These are phyloP conservation scores for Paramecium pentaurelia DNA, from an alignment of 73 alveolate genomes.

Conservation along the genomic window DNA sequence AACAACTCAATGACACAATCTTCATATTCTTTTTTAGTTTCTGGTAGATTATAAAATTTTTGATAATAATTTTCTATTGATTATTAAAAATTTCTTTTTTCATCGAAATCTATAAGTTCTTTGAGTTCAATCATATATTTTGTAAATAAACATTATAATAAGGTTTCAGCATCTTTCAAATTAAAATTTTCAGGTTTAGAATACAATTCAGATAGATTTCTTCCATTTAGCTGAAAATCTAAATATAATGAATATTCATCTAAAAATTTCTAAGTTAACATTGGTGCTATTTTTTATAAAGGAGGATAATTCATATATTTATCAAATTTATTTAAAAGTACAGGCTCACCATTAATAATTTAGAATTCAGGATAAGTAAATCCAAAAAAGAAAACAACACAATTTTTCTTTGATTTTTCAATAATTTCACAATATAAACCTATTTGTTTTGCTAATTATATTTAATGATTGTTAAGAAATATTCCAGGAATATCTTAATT, in stretches of 20 bases:
- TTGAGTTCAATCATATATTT: background rate
- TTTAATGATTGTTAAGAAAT: background rate
- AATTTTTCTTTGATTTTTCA: background rate
- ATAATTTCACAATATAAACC: background rate
- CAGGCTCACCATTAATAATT: background rate
- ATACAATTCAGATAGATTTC: background rate
- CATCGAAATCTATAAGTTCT: background rate
- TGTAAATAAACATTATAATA: background rate
- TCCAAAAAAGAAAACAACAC: background rate
- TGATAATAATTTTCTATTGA: background rate
- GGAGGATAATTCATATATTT: background rate
- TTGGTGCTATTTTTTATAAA: background rate
- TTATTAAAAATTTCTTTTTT: background rate
- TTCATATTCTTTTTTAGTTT: background rate
- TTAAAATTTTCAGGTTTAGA: background rate
- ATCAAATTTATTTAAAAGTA: background rate
- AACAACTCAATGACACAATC: background rate
- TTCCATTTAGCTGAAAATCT: background rate
- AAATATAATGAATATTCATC: background rate
- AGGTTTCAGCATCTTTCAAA: background rate
- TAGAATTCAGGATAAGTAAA: background rate
- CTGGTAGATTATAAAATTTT: background rate
- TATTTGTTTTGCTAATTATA: background rate
- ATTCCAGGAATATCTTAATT: background rate
- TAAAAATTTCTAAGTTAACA: background rate